phyloP scores from a whole-genome alignment of 2,329 filamentous ascomycete genomes.

The Epichloe amarillans region DNA sequence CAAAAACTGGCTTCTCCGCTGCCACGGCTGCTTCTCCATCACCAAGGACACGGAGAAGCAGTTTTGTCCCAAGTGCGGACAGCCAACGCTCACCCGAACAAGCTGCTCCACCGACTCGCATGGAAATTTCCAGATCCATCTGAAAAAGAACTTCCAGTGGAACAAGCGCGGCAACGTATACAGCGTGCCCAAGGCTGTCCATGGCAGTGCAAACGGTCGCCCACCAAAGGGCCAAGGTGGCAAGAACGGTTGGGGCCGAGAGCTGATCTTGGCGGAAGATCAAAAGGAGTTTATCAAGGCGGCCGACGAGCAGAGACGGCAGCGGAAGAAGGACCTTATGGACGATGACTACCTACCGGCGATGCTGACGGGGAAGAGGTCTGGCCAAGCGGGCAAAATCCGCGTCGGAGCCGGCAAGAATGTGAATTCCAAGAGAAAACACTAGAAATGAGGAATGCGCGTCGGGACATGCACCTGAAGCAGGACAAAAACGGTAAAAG shows the following conservation, averaged over 20 bases:
- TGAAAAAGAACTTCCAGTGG: slow-evolving; percentile 93
- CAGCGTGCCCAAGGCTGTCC: slow-evolving; percentile 81
- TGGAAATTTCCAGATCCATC: slow-evolving; percentile 71
- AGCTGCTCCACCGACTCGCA: slow-evolving; percentile 71
- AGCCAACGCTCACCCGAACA: slow-evolving; percentile 71
- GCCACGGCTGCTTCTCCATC: slow-evolving; percentile 83
- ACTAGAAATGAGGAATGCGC: slow-evolving; percentile 12
- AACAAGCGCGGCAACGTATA: slow-evolving; percentile 87
- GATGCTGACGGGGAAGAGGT: slow-evolving; percentile 70
- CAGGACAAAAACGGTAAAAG: background rate
- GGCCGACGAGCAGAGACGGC: slow-evolving; percentile 48
- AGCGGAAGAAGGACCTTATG: slow-evolving; percentile 72
- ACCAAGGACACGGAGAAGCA: slow-evolving; percentile 77
- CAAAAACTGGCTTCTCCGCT: slow-evolving; percentile 81
- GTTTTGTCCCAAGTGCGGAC: slow-evolving; percentile 86
- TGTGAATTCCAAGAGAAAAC: slow-evolving; percentile 65
- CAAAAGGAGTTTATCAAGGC: slow-evolving; percentile 80
- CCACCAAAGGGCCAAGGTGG: slow-evolving; percentile 56
- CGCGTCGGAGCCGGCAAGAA: slow-evolving; percentile 76
- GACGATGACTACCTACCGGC: slow-evolving; percentile 84
- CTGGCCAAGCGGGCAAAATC: slow-evolving; percentile 49
- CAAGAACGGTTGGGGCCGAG: slow-evolving; percentile 74
- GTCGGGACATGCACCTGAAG: too few relatives aligned
- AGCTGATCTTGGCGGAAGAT: slow-evolving; percentile 79
- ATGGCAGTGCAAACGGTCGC: slow-evolving; percentile 70